Evolutionary conservation across 257 asterid species (phyloP).

Genomic region (Solanum stenotomum): DNA sequence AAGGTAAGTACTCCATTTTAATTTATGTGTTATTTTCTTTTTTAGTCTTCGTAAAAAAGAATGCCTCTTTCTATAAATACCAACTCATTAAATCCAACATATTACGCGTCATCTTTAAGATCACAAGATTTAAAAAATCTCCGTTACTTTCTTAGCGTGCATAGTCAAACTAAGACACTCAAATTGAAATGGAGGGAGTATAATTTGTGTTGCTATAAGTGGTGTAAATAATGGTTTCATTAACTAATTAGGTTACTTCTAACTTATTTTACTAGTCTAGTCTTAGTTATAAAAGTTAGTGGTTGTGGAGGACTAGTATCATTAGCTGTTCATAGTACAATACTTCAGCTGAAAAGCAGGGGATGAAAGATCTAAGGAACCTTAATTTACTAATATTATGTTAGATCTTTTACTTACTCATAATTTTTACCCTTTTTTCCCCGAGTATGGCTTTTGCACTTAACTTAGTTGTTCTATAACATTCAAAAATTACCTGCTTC

Average conservation of each 20-base stretch:
- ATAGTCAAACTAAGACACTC: too few relatives aligned
- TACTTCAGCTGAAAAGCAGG: neutral
- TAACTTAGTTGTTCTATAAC: neutral
- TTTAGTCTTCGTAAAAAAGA: too few relatives aligned
- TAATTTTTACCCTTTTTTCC: neutral
- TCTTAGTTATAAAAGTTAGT: neutral
- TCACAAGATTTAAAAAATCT: neutral
- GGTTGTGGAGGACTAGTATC: neutral
- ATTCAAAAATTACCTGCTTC: neutral
- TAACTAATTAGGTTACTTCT: neutral
- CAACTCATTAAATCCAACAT: too few relatives aligned
- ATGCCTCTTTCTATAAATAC: too few relatives aligned
- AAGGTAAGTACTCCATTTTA: too few relatives aligned
- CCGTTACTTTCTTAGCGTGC: neutral
- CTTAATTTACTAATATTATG: neutral
- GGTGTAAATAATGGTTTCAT: neutral
- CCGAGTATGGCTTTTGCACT: neutral
- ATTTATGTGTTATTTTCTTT: too few relatives aligned
- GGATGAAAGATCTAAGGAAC: neutral
- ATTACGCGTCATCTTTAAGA: neutral
- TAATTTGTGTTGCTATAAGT: neutral
- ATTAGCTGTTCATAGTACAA: neutral
- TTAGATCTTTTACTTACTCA: neutral
- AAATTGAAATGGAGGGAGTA: neutral
- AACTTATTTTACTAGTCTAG: neutral